phyloP scores from a whole-genome alignment of 1,139 yeast genomes.

The Protomyces pachydermus region DNA sequence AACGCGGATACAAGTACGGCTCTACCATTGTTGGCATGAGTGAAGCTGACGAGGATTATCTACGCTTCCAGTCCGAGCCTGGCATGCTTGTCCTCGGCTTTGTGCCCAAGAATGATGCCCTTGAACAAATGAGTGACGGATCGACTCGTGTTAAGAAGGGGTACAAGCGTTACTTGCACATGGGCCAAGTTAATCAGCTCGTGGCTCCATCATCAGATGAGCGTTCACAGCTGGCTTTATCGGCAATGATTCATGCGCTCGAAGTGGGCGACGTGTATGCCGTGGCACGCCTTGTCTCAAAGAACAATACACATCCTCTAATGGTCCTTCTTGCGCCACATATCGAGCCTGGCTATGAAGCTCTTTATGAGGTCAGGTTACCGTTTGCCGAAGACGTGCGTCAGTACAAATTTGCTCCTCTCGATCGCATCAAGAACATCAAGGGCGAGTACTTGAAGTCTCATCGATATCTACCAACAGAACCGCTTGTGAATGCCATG shows the following conservation, averaged over 20 bases:
- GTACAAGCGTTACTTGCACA: constrained; percentile 47
- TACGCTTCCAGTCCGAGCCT: constrained; percentile 46
- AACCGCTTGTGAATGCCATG: constrained; percentile 43
- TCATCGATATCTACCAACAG: constrained; percentile 38
- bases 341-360: constrained; percentile 37
- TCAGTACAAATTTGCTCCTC: constrained; percentile 54
- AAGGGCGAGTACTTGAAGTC: constrained; percentile 38
- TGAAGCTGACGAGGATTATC: constrained; percentile 45
- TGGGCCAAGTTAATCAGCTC: constrained; percentile 57
- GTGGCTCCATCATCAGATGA: constrained; percentile 45
- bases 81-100: constrained; percentile 67
- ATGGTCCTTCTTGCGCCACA: constrained; percentile 58
- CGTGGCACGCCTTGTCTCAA: constrained; percentile 58
- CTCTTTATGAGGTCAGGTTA: constrained; percentile 42
- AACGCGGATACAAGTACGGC: constrained; percentile 65
- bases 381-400: constrained; percentile 79
- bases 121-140: neutral
- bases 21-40: constrained; percentile 53
- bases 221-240: constrained; percentile 47
- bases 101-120: constrained; percentile 40
- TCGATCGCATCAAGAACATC: constrained; percentile 43
- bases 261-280: constrained; percentile 49
- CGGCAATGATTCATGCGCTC: constrained; percentile 55
- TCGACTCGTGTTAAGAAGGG: neutral
- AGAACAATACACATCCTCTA: constrained; percentile 47